Evolutionary conservation across 495 filamentous ascomycete genomes (phyloP).

Genomic region (Aspergillus hancockii): DNA sequence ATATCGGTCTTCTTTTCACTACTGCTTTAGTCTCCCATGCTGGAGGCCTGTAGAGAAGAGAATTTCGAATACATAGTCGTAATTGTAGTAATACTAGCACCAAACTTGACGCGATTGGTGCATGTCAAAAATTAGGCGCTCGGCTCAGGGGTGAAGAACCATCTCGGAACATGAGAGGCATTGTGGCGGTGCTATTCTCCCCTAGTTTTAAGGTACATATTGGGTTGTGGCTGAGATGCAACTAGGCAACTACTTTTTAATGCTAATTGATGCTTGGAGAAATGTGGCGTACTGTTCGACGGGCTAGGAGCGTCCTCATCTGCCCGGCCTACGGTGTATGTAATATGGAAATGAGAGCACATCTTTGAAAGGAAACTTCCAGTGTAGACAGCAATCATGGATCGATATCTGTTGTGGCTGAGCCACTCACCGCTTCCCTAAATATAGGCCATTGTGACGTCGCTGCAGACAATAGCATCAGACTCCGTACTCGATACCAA

Average conservation of each 20-base stretch:
- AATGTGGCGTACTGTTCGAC: neutral
- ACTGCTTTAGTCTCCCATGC: conserved; percentile 36
- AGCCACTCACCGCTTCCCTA: conserved; percentile 22
- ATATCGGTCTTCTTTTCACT: conserved; percentile 48
- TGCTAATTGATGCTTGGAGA: neutral
- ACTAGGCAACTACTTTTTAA: conserved; percentile 21
- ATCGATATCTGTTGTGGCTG: conserved; percentile 5
- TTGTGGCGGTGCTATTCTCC: conserved; percentile 9
- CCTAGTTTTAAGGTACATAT: conserved; percentile 5
- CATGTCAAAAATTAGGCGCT: too few species aligned
- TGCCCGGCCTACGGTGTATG: too few species aligned
- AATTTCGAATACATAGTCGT: neutral
- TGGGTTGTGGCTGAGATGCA: conserved; percentile 18
- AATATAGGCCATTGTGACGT: conserved; percentile 20
- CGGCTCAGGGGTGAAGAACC: too few species aligned
- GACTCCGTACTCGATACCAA: neutral
- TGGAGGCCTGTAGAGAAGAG: conserved; percentile 52
- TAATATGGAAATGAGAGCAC: too few species aligned
- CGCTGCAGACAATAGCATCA: conserved; percentile 7
- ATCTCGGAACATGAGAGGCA: neutral
- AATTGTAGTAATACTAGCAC: neutral
- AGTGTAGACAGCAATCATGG: too few species aligned
- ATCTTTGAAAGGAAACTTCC: too few species aligned
- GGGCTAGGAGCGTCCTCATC: too few species aligned
- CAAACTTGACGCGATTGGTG: too few species aligned